Percentiles rank a stretch among this genome's conserved stretches.
Conservation (phyloP, 2,329 filamentous ascomycete species). For the Neonectria sp. region DNA sequence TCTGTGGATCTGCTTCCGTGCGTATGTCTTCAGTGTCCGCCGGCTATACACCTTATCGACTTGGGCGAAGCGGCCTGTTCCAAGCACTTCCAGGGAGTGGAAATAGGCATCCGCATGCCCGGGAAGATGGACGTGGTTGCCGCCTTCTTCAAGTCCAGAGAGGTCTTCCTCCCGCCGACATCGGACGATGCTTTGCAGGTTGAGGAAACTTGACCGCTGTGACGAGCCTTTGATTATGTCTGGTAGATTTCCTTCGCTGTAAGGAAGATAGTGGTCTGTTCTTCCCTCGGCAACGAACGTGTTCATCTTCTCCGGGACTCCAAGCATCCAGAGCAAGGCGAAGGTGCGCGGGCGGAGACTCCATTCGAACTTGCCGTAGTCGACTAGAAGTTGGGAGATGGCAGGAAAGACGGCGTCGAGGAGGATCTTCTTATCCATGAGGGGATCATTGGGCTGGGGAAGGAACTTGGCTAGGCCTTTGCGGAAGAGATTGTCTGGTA, state of each 20-base stretch:
- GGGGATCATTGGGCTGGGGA: no score
- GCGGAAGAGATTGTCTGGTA: no score
- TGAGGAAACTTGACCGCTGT: conserved; percentile 6
- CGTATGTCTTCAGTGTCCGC: not conserved
- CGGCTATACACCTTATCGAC: not conserved
- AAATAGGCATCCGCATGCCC: not conserved
- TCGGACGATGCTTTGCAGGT: conserved; percentile 3
- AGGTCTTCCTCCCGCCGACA: not conserved
- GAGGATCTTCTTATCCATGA: no score
- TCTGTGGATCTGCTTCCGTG: not conserved
- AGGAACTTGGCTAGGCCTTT: no score
- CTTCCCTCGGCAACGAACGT: not conserved
- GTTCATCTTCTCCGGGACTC: not conserved
- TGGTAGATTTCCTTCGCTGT: conserved; percentile 3
- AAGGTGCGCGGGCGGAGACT: conserved; percentile 8
- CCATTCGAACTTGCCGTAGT: conserved; percentile 16
- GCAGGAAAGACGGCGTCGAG: no score
- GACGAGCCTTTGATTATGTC: conserved; percentile 10
- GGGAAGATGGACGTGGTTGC: not conserved
- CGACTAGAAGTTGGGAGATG: not conserved
- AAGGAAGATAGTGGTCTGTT: conserved; percentile 2
- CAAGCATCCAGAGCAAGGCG: conserved; percentile 11
- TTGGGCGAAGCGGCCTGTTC: not conserved
- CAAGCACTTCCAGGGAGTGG: not conserved
- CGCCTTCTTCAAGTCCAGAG: not conserved